A percentile compares a stretch with the other conserved stretches of the same genome.
phyloP scores from a whole-genome alignment of 176 grass and related monocot genomes.

The Phyllostachys edulis region DNA sequence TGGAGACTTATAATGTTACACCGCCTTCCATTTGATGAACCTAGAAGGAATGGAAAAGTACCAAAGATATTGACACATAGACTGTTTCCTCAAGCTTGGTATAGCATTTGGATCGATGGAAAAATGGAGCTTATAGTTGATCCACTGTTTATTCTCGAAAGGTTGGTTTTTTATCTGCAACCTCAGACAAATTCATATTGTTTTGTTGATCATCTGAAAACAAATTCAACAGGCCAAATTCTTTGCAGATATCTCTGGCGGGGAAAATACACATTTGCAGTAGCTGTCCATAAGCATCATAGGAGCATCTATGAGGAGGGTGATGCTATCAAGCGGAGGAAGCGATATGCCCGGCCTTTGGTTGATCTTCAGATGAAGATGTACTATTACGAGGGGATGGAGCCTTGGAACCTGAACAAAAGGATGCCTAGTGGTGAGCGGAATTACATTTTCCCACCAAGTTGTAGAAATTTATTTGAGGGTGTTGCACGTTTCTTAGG shows the following conservation, averaged over 20 bases:
- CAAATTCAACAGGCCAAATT: background rate
- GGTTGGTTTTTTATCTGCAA: constrained; percentile 41
- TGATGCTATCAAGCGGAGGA: constrained; percentile 89
- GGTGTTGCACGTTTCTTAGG: background rate
- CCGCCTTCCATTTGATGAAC: constrained; percentile 84
- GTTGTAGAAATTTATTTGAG: background rate
- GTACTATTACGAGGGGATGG: constrained; percentile 86
- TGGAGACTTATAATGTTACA: constrained; percentile 78
- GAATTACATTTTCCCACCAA: background rate
- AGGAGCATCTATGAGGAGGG: constrained; percentile 94
- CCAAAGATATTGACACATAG: constrained; percentile 96
- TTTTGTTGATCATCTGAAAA: constrained; percentile 12
- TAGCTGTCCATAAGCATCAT: constrained; percentile 94
- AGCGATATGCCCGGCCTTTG: constrained; percentile 88
- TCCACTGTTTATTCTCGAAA: constrained; percentile 94
- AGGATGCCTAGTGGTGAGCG: constrained; percentile 64
- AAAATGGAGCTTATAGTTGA: constrained; percentile 99
- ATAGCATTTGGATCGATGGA: constrained; percentile 99
- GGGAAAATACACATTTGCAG: constrained; percentile 86
- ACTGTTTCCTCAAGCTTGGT: constrained; percentile 85
- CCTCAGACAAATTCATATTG: background rate
- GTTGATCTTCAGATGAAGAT: constrained; percentile 99
- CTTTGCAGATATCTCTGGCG: constrained; percentile 80
- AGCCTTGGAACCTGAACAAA: constrained; percentile 71
- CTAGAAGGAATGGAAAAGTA: constrained; percentile 96